Conservation (phyloP, 2,329 filamentous ascomycete species). For the Paraphoma chrysanthemicola region DNA sequence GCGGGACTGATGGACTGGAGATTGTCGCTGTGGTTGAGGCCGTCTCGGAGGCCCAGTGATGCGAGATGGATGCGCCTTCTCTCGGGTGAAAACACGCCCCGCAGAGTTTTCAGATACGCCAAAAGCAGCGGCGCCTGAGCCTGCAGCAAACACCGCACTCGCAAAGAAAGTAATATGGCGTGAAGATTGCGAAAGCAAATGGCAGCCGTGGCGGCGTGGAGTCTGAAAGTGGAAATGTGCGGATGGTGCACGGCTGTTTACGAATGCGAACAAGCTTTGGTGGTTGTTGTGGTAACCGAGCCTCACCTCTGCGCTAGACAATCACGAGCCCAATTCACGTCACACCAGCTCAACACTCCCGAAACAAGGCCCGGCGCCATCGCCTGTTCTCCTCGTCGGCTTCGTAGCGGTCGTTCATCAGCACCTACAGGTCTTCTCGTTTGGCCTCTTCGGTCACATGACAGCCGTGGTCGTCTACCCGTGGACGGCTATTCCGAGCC, state of each 20-base stretch:
- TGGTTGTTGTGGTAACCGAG: conserved; percentile 27
- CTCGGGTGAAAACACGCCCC: conserved; percentile 18
- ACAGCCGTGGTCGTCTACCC: too few species aligned
- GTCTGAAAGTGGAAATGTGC: conserved; percentile 30
- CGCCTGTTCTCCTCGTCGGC: not conserved
- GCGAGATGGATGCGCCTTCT: conserved; percentile 35
- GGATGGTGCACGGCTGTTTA: conserved; percentile 31
- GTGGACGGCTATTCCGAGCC: too few species aligned
- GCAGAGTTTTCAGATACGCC: conserved; percentile 16
- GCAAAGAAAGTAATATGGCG: conserved; percentile 42
- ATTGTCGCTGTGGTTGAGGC: conserved; percentile 16
- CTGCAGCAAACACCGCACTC: conserved; percentile 27
- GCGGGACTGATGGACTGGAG: conserved; percentile 10
- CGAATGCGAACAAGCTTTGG: conserved; percentile 15
- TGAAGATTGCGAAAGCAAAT: conserved; percentile 24
- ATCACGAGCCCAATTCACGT: conserved; percentile 20
- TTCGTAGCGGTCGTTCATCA: too few species aligned
- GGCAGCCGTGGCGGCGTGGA: conserved; percentile 30
- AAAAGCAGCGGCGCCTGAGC: conserved; percentile 29
- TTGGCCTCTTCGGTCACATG: too few species aligned
- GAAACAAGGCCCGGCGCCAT: conserved; percentile 5
- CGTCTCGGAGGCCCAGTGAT: conserved; percentile 23
- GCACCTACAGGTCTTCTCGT: too few species aligned
- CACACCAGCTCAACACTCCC: conserved; percentile 5
- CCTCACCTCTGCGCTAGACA: conserved; percentile 15